Evolutionary conservation across 1,139 yeast genomes (phyloP).

Genomic region (Yamadazyma jaroonii): DNA sequence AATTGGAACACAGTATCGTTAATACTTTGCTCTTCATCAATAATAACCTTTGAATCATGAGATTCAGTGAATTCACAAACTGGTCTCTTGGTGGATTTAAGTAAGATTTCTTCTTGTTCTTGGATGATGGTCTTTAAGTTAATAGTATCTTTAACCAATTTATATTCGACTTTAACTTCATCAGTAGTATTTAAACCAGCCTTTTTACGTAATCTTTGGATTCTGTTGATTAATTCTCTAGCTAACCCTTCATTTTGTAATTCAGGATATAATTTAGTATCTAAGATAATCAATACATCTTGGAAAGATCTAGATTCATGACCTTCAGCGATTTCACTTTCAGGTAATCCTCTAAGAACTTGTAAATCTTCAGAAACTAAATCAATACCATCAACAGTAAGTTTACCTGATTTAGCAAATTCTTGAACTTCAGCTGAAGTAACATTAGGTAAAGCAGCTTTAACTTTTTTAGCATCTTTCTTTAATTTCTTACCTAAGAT

Average conservation of each 20-base stretch:
- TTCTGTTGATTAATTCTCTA: conserved; percentile 94
- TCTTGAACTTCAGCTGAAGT: conserved; percentile 79
- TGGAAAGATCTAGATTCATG: conserved; percentile 84
- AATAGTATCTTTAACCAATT: conserved; percentile 66
- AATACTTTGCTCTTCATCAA: conserved; percentile 87
- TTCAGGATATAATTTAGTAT: conserved; percentile 83
- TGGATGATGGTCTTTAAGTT: conserved; percentile 63
- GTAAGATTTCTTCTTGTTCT: conserved; percentile 64
- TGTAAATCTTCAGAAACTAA: conserved; percentile 85
- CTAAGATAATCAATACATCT: conserved; percentile 86
- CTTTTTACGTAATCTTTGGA: conserved; percentile 96
- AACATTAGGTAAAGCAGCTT: conserved; percentile 84
- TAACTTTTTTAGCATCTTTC: conserved; percentile 89
- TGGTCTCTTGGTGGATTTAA: conserved; percentile 74
- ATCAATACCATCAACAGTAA: conserved; percentile 85
- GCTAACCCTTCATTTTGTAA: conserved; percentile 92
- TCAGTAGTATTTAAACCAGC: conserved; percentile 94
- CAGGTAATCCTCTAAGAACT: conserved; percentile 86
- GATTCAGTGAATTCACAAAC: conserved; percentile 39
- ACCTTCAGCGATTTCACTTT: conserved; percentile 57
- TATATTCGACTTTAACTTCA: conserved; percentile 85
- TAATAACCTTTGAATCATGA: conserved; percentile 51
- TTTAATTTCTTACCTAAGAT: conserved; percentile 95
- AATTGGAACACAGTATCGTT: conserved; percentile 81
- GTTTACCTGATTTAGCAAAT: conserved; percentile 69